These are phyloP conservation scores for Candida tibetensis DNA, from an alignment of 805 yeast species.

Conservation along the genomic window DNA sequence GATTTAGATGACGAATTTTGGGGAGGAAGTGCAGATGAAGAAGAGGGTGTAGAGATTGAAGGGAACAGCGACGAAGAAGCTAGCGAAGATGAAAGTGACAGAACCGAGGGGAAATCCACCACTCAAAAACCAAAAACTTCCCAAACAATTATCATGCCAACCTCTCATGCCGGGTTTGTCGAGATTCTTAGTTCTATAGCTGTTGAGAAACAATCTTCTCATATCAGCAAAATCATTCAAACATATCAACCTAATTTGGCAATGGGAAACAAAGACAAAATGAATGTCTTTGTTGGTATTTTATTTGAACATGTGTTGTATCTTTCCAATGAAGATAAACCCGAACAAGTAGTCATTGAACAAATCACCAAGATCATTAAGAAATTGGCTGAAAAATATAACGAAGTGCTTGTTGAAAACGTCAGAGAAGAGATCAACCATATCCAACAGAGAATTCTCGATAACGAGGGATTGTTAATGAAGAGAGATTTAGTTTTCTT, in stretches of 20 bases:
- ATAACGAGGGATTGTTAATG: slow-evolving; percentile 9
- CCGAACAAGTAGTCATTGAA: slow-evolving; percentile 28
- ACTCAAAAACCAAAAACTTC: slow-evolving; percentile 7
- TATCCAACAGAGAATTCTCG: slow-evolving; percentile 52
- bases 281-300: slow-evolving; percentile 61
- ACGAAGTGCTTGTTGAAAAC: slow-evolving; percentile 57
- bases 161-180: slow-evolving; percentile 29
- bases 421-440: slow-evolving; percentile 55
- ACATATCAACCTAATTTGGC: slow-evolving; percentile 74
- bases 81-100: slow-evolving; percentile 12
- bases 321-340: slow-evolving; percentile 37
- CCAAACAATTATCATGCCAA: slow-evolving; percentile 28
- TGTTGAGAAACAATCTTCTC: slow-evolving; percentile 42
- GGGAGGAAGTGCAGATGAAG: slow-evolving; percentile 51
- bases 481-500: slow-evolving; percentile 62
- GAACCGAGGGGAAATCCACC: slow-evolving; percentile 2
- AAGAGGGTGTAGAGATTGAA: slow-evolving; percentile 34
- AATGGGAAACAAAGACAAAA: slow-evolving; percentile 74
- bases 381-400: slow-evolving; percentile 62
- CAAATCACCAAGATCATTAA: slow-evolving; percentile 48
- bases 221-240: slow-evolving; percentile 55
- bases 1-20: slow-evolving; percentile 69
- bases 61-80: slow-evolving; percentile 37
- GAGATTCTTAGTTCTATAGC: slow-evolving; percentile 29
- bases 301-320: slow-evolving; percentile 60